Conservation (phyloP, 441 rosid genomes). For the Omphalea diandra region DNA sequence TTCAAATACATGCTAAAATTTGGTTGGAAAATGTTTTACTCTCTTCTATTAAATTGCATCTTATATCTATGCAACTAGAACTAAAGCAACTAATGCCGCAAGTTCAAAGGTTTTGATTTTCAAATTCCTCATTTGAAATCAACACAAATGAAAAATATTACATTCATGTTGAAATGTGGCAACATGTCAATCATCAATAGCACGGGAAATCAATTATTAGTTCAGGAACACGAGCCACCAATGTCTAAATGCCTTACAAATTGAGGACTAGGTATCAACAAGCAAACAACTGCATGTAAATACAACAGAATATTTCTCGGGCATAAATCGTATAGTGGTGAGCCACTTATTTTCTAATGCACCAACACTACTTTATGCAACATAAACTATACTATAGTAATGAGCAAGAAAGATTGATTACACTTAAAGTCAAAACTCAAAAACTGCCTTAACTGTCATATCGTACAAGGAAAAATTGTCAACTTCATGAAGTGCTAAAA, state of each 20-base stretch:
- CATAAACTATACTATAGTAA: conserved; percentile 8
- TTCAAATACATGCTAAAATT: background rate
- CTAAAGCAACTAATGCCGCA: background rate
- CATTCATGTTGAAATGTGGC: background rate
- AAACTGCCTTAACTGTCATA: background rate
- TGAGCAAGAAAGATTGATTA: background rate
- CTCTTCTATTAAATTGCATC: background rate
- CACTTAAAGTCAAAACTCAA: background rate
- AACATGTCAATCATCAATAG: background rate
- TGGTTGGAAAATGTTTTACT: background rate
- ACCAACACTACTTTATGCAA: background rate
- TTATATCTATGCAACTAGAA: background rate
- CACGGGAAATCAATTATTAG: background rate
- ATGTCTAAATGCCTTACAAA: background rate
- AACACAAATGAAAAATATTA: background rate
- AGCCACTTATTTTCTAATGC: background rate
- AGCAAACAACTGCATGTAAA: background rate
- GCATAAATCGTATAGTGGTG: background rate
- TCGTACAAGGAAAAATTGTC: background rate
- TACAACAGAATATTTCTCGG: background rate
- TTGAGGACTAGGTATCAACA: background rate
- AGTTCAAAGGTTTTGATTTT: background rate
- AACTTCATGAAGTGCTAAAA: background rate
- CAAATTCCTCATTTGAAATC: background rate
- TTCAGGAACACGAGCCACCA: background rate